Evolutionary conservation across 2,329 filamentous ascomycete species (phyloP).

Genomic region (Xylaria sp.): DNA sequence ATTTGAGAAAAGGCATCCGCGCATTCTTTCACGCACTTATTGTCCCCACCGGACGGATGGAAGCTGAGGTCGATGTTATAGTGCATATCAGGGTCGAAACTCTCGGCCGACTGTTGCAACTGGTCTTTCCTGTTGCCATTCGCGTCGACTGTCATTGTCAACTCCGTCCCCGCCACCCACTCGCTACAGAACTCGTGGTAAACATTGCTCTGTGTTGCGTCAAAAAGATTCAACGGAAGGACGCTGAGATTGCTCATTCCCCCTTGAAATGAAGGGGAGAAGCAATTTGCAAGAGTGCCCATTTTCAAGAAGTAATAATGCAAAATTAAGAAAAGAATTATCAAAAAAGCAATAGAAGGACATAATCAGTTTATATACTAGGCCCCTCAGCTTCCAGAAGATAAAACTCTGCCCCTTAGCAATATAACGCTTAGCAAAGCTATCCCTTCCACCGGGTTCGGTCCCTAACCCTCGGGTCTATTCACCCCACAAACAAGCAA

Average conservation of each 20-base stretch:
- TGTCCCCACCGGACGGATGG: neutral
- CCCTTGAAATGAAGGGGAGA: neutral
- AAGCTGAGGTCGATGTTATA: slow-evolving; percentile 1
- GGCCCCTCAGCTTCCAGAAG: too few relatives aligned
- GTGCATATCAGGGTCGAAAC: neutral
- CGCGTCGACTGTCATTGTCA: slow-evolving; percentile 1
- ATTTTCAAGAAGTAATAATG: neutral
- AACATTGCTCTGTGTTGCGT: neutral
- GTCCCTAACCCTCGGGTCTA: too few relatives aligned
- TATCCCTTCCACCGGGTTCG: neutral
- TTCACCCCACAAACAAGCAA: too few relatives aligned
- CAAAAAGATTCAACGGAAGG: neutral
- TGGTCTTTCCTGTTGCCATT: neutral
- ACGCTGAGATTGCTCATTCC: neutral
- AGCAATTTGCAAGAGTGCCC: neutral
- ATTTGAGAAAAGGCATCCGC: neutral
- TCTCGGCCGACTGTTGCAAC: neutral
- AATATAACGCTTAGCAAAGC: neutral
- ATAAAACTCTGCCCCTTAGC: neutral
- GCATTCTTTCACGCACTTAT: neutral
- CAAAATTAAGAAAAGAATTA: neutral
- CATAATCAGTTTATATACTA: neutral
- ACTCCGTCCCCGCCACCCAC: neutral
- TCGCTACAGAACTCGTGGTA: neutral
- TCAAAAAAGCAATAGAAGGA: neutral